Percentiles rank a stretch among this genome's conserved stretches.
Evolutionary conservation across 2,329 filamentous ascomycete genomes (phyloP).

Genomic region (Neofusicoccum cordaticola): DNA sequence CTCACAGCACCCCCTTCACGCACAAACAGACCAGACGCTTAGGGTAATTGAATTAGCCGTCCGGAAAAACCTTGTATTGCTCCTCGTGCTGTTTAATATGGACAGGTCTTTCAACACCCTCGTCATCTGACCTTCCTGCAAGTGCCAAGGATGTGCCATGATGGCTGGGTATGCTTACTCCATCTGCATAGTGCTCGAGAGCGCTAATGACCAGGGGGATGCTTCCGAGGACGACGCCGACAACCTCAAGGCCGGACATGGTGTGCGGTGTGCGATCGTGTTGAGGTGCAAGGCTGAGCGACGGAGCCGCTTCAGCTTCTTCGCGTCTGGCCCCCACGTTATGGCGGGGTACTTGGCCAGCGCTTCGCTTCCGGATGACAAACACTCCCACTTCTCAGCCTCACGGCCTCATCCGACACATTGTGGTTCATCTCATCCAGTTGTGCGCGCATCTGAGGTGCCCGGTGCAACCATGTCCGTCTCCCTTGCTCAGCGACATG

Average conservation of each 20-base stretch:
- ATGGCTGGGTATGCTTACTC: neutral
- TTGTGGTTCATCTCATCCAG: neutral
- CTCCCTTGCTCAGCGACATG: neutral
- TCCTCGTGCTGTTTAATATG: too few species aligned
- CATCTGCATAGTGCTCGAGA: conserved; percentile 19
- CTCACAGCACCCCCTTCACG: too few species aligned
- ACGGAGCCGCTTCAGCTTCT: neutral
- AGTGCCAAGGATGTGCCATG: too few species aligned
- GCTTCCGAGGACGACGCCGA: conserved; percentile 21
- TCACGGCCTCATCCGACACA: neutral
- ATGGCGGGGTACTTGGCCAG: neutral
- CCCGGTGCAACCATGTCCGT: neutral
- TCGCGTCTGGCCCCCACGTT: neutral
- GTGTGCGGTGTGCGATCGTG: neutral
- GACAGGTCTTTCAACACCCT: too few species aligned
- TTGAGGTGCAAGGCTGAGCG: neutral
- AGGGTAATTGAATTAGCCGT: too few species aligned
- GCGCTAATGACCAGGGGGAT: conserved; percentile 21
- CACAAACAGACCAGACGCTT: too few species aligned
- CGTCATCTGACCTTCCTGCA: too few species aligned
- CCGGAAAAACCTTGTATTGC: too few species aligned
- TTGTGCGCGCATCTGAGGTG: too few species aligned
- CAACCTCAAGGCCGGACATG: conserved; percentile 22
- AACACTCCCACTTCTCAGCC: neutral
- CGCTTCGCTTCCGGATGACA: neutral